Evolutionary conservation across 257 asterid species (phyloP).

Genomic region (Cordia subcordata): DNA sequence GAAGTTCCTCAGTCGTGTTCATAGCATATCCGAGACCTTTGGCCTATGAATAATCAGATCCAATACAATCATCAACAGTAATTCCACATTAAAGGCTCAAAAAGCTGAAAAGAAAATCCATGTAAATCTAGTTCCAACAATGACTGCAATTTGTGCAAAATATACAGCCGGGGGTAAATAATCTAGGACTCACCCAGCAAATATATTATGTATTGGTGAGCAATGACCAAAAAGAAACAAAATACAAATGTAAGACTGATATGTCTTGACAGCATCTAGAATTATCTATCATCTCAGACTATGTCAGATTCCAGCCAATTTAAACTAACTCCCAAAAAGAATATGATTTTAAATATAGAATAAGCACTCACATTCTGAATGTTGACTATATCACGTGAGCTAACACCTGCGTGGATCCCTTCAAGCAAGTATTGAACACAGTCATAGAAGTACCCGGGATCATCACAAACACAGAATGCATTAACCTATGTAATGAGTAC

Average conservation of each 20-base stretch:
- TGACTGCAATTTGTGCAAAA: too few relatives aligned
- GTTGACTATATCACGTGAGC: slow-evolving; percentile 67
- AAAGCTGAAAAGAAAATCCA: neutral
- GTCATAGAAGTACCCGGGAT: slow-evolving; percentile 82
- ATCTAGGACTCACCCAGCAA: too few relatives aligned
- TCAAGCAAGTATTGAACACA: slow-evolving; percentile 73
- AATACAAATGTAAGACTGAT: too few relatives aligned
- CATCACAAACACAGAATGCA: slow-evolving; percentile 88
- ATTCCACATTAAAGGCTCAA: neutral
- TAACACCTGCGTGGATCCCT: slow-evolving; percentile 74
- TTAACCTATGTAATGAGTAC: slow-evolving; percentile 43
- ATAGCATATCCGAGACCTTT: slow-evolving; percentile 98
- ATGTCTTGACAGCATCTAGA: too few relatives aligned
- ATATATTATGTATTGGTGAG: too few relatives aligned
- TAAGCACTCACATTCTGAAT: slow-evolving; percentile 59
- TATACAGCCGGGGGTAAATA: too few relatives aligned
- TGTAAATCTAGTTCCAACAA: neutral
- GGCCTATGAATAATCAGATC: slow-evolving; percentile 46
- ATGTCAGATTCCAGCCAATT: neutral
- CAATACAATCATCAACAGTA: neutral
- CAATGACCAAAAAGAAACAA: too few relatives aligned
- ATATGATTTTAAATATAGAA: neutral
- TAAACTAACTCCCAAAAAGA: neutral
- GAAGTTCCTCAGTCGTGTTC: slow-evolving; percentile 76
- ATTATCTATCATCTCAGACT: neutral